Conservation (phyloP, 2,329 filamentous ascomycete genomes). For the Fusarium goolgardi region DNA sequence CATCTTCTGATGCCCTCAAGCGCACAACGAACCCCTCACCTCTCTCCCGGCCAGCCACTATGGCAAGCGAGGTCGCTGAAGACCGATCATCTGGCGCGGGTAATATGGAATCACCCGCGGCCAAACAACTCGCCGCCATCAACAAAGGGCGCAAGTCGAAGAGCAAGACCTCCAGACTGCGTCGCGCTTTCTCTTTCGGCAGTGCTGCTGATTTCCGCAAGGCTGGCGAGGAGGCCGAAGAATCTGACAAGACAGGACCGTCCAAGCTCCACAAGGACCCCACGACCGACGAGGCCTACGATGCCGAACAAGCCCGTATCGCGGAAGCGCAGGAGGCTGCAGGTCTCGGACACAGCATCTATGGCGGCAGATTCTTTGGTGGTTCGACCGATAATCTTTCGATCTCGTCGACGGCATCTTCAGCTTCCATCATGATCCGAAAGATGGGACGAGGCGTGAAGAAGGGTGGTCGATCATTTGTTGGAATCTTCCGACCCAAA, state of each 20-base stretch:
- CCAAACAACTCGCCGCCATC: conserved; percentile 86
- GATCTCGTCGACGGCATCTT: conserved; percentile 89
- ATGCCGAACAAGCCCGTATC: conserved; percentile 91
- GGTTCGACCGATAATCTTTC: conserved; percentile 96
- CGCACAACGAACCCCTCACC: conserved; percentile 76
- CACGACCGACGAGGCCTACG: conserved; percentile 72
- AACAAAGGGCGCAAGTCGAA: conserved; percentile 82
- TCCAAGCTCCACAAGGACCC: conserved; percentile 74
- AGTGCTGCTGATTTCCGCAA: conserved; percentile 91
- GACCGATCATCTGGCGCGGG: conserved; percentile 56
- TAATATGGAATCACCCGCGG: conserved; percentile 74
- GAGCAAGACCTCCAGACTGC: conserved; percentile 86
- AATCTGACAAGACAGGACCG: conserved; percentile 48
- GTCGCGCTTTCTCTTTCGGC: conserved; percentile 95
- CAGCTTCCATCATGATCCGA: conserved; percentile 91
- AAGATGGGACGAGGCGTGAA: conserved; percentile 99
- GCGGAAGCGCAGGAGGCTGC: conserved; percentile 91
- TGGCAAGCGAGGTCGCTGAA: conserved; percentile 65
- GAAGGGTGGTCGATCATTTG: conserved; percentile 89
- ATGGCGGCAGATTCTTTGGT: conserved; percentile 86
- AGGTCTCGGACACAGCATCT: conserved; percentile 93
- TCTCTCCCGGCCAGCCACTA: conserved; percentile 76
- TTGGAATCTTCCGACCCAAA: conserved; percentile 94
- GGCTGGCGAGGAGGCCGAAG: conserved; percentile 71
- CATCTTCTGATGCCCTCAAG: conserved; percentile 74